Conservation (phyloP, 768 basidiomycete species). For the Kwoniella dejecticola region DNA sequence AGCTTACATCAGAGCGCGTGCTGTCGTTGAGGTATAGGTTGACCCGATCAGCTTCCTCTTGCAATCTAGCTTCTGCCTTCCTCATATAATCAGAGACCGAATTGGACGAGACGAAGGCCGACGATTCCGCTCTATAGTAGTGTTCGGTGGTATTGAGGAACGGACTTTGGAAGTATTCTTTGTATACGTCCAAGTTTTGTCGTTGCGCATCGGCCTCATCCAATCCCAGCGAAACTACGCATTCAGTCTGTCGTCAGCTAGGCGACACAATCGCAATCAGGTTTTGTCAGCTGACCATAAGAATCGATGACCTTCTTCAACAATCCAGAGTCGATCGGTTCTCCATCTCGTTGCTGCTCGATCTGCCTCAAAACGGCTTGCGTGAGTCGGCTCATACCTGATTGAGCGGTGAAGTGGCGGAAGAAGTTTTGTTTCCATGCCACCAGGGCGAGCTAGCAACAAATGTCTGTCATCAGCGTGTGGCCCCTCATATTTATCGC, state of each 20-base stretch:
- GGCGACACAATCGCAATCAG: too few relatives aligned
- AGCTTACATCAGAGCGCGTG: conserved; percentile 71
- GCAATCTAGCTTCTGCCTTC: conserved; percentile 87
- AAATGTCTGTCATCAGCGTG: not conserved
- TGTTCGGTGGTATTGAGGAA: conserved; percentile 86
- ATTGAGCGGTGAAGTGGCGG: conserved; percentile 33
- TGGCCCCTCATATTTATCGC: not conserved
- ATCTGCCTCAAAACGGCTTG: conserved; percentile 84
- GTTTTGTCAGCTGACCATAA: conserved; percentile 63
- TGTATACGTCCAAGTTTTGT: conserved; percentile 87
- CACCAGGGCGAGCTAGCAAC: conserved; percentile 78
- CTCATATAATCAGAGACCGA: conserved; percentile 91
- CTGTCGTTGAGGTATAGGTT: conserved; percentile 88
- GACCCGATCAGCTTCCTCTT: conserved; percentile 92
- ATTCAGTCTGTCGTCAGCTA: not conserved
- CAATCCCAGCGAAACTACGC: conserved; percentile 77
- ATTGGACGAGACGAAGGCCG: conserved; percentile 83
- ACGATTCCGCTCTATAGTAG: conserved; percentile 90
- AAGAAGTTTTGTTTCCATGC: conserved; percentile 96
- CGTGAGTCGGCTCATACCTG: conserved; percentile 69
- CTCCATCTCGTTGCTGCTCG: conserved; percentile 90
- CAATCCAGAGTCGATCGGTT: conserved; percentile 86
- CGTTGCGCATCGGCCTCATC: conserved; percentile 86
- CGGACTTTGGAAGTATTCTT: conserved; percentile 81
- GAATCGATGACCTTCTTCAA: conserved; percentile 94